Evolutionary conservation across 108 stramenopile species (phyloP).

Genomic region (Ochromonas danica): DNA sequence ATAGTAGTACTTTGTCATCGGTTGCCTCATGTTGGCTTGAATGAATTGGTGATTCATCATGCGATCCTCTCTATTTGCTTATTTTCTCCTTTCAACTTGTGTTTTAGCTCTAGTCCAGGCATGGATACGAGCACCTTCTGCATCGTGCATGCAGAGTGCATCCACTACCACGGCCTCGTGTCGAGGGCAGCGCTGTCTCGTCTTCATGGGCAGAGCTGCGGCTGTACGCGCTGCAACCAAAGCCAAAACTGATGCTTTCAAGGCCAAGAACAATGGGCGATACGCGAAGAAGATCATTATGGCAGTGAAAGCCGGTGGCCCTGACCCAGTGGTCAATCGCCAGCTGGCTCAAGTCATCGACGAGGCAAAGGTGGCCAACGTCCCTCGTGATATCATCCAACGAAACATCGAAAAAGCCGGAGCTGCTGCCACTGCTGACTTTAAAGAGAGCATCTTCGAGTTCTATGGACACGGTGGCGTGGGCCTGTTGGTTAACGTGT

Average conservation of each 20-base stretch:
- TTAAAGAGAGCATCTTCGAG: constrained; percentile 72
- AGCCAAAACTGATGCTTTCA: constrained; percentile 75
- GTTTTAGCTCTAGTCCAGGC: no score
- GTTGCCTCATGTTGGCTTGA: no score
- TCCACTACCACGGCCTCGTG: no score
- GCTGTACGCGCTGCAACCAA: constrained; percentile 79
- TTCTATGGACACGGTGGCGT: constrained; percentile 70
- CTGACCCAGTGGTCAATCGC: constrained; percentile 72
- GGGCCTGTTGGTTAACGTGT: constrained; percentile 70
- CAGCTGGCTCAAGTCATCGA: constrained; percentile 70
- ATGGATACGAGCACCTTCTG: no score
- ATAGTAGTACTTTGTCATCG: no score
- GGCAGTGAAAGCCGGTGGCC: constrained; percentile 80
- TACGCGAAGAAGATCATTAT: constrained; percentile 84
- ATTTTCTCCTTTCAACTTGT: no score
- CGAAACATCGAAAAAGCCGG: constrained; percentile 79
- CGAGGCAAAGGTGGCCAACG: constrained; percentile 72
- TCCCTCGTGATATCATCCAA: constrained; percentile 66
- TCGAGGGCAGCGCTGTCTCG: no score
- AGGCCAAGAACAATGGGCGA: constrained; percentile 74
- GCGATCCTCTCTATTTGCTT: no score
- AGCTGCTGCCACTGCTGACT: constrained; percentile 71
- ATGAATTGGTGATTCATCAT: no score
- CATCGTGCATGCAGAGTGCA: no score
- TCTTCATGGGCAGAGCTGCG: constrained; percentile 77